A percentile compares a stretch with the other conserved stretches of the same genome.
phyloP scores from a whole-genome alignment of 2,329 filamentous ascomycete genomes.

The Fusarium lyarnte region DNA sequence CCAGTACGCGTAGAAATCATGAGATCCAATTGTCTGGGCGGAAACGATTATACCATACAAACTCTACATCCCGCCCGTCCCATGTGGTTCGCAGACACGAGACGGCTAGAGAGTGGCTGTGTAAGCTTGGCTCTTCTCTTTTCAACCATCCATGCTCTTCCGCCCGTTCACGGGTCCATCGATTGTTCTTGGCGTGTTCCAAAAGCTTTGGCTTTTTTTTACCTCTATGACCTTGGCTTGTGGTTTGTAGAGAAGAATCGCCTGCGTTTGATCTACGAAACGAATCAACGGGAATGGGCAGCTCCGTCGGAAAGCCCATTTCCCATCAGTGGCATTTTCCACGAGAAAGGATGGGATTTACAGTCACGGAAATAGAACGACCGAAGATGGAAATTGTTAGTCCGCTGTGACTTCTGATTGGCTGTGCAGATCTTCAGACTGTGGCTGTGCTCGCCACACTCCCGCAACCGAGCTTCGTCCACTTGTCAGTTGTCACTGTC shows the following conservation, averaged over 20 bases:
- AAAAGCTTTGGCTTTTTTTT: constrained; percentile 23
- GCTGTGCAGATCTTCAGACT: neutral
- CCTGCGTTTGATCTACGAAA: constrained; percentile 18
- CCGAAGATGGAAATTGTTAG: constrained; percentile 2
- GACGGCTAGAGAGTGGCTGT: constrained; percentile 35
- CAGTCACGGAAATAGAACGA: constrained; percentile 20
- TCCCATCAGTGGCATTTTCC: constrained; percentile 6
- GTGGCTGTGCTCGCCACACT: constrained; percentile 43
- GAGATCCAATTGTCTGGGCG: constrained; percentile 1
- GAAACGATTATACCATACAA: constrained; percentile 20
- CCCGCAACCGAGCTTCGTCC: constrained; percentile 28
- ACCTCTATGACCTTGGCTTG: constrained; percentile 9
- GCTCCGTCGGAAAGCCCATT: constrained; percentile 16
- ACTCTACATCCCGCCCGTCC: constrained; percentile 7
- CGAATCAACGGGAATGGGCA: constrained; percentile 6
- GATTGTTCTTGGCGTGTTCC: constrained; percentile 19
- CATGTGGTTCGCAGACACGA: constrained; percentile 33
- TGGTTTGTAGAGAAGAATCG: constrained; percentile 17
- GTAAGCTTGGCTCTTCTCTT: constrained; percentile 27
- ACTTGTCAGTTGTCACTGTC: neutral
- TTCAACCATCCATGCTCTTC: constrained; percentile 2
- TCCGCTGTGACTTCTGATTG: constrained; percentile 4
- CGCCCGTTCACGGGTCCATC: constrained; percentile 8
- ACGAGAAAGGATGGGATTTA: constrained; percentile 23
- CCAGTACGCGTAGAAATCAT: neutral